A percentile compares a stretch with the other conserved stretches of the same genome.
These are phyloP conservation scores for Articulospora tetracladia DNA, from an alignment of 495 filamentous ascomycete genomes.

Conservation along the genomic window DNA sequence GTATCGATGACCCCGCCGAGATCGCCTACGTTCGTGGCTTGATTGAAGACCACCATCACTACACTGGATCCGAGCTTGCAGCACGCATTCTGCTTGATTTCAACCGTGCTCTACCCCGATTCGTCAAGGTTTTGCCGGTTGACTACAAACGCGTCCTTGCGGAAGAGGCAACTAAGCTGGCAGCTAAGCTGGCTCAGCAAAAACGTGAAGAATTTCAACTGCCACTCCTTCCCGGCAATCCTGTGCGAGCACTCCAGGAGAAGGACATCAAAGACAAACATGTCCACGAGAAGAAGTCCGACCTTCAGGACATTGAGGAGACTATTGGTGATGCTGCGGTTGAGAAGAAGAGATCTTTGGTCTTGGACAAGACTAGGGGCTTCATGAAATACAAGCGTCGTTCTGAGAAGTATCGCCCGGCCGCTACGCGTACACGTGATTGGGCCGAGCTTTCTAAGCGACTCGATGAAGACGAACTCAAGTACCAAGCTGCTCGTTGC, in stretches of 20 bases:
- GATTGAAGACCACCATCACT: slow-evolving; percentile 98
- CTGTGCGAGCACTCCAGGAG: slow-evolving; percentile 32
- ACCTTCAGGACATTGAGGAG: slow-evolving; percentile 94
- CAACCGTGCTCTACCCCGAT: slow-evolving; percentile 84
- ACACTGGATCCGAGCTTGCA: slow-evolving; percentile 95
- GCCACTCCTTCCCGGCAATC: slow-evolving; percentile 66
- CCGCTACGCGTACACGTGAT: slow-evolving; percentile 83
- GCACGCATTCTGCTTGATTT: slow-evolving; percentile 97
- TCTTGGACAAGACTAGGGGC: slow-evolving; percentile 94
- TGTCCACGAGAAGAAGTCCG: slow-evolving; percentile 66
- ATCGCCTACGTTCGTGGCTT: slow-evolving; percentile 92
- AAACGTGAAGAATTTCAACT: slow-evolving; percentile 80
- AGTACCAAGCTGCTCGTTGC: slow-evolving; percentile 97
- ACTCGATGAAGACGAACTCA: slow-evolving; percentile 93
- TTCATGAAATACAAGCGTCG: slow-evolving; percentile 99
- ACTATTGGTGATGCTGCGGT: slow-evolving; percentile 84
- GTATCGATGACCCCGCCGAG: slow-evolving; percentile 83
- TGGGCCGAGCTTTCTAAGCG: slow-evolving; percentile 91
- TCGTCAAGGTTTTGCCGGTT: slow-evolving; percentile 91
- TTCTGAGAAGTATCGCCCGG: slow-evolving; percentile 89
- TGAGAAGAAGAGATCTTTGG: slow-evolving; percentile 90
- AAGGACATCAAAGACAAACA: slow-evolving; percentile 52
- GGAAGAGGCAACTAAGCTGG: slow-evolving; percentile 63
- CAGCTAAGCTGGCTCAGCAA: slow-evolving; percentile 72
- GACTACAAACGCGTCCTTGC: slow-evolving; percentile 95